phyloP scores from a whole-genome alignment of 2,329 filamentous ascomycete species.

The Botryotinia convoluta region DNA sequence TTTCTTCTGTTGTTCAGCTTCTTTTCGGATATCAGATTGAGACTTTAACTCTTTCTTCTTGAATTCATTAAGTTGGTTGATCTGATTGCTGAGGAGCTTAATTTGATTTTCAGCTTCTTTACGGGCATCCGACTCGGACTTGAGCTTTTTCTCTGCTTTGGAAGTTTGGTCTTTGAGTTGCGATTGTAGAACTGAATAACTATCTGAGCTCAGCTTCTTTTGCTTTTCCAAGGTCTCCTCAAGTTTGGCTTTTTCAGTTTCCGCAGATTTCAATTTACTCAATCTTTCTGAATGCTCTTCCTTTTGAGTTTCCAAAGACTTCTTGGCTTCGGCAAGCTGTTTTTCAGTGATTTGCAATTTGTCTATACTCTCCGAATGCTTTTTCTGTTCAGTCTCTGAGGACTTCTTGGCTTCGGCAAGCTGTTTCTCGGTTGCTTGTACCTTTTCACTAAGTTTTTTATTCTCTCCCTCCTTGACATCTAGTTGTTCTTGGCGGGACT shows the following conservation, averaged over 20 bases:
- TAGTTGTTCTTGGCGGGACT: slow-evolving; percentile 28
- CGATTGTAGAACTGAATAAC: slow-evolving; percentile 27
- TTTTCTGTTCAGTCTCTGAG: slow-evolving; percentile 29
- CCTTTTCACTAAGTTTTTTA: slow-evolving; percentile 31
- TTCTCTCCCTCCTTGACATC: slow-evolving; percentile 33
- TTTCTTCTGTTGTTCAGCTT: slow-evolving; percentile 27
- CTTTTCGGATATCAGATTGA: slow-evolving; percentile 25
- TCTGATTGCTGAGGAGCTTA: slow-evolving; percentile 28
- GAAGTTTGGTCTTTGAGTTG: slow-evolving; percentile 27
- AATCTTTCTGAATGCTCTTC: slow-evolving; percentile 18
- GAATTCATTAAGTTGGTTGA: slow-evolving; percentile 29
- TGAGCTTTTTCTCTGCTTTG: slow-evolving; percentile 21
- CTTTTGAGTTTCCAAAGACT: slow-evolving; percentile 30
- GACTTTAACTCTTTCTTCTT: slow-evolving; percentile 26
- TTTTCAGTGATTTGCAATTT: slow-evolving; percentile 32
- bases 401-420: slow-evolving; percentile 28
- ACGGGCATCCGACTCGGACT: slow-evolving; percentile 27
- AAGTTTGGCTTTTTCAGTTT: slow-evolving; percentile 27
- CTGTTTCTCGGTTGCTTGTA: slow-evolving; percentile 31
- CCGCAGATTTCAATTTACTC: slow-evolving; percentile 16
- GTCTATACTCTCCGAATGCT: not conserved
- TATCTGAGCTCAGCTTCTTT: slow-evolving; percentile 26
- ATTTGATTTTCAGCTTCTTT: slow-evolving; percentile 28
- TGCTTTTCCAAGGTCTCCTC: slow-evolving; percentile 26
- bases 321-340: slow-evolving; percentile 29